Conservation (phyloP, 106 monocot genomes). For the Allium cepa region DNA sequence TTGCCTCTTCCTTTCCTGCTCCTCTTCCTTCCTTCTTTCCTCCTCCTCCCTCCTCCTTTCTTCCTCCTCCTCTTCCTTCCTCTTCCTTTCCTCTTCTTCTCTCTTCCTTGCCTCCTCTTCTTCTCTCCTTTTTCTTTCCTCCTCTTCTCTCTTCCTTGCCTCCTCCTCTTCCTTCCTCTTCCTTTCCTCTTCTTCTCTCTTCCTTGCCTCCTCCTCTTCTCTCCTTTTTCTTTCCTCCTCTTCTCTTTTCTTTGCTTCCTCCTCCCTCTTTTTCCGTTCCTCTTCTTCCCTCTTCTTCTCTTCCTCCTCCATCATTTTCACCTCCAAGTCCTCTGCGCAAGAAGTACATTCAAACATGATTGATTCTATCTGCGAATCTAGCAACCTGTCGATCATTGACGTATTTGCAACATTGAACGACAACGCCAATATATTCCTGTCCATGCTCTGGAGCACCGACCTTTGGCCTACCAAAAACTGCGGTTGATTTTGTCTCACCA, state of each 20-base stretch:
- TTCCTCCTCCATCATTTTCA: slow-evolving; percentile 18
- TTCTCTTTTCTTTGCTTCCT: slow-evolving; percentile 1
- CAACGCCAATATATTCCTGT: slow-evolving; percentile 35
- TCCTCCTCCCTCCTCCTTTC: not conserved
- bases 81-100: not conserved
- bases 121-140: not conserved
- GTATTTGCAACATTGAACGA: slow-evolving; percentile 32
- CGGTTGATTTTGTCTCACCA: slow-evolving; percentile 36
- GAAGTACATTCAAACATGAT: slow-evolving; percentile 50
- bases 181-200: not conserved
- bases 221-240: slow-evolving; percentile 4
- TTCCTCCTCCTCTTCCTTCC: not conserved
- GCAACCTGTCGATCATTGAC: slow-evolving; percentile 15
- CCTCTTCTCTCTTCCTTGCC: not conserved
- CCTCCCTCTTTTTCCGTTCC: slow-evolving; percentile 1
- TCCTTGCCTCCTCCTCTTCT: slow-evolving; percentile 9
- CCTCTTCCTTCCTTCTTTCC: not conserved
- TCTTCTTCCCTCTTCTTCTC: slow-evolving; percentile 13
- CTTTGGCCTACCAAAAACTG: slow-evolving; percentile 55
- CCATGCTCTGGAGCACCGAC: slow-evolving; percentile 31
- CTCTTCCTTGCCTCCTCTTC: not conserved
- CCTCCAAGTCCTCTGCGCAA: slow-evolving; percentile 52
- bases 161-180: not conserved
- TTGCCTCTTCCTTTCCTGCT: not conserved
- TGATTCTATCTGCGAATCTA: slow-evolving; percentile 24